Conservation (phyloP, 345 rosid genomes). For the Citrus medica region DNA sequence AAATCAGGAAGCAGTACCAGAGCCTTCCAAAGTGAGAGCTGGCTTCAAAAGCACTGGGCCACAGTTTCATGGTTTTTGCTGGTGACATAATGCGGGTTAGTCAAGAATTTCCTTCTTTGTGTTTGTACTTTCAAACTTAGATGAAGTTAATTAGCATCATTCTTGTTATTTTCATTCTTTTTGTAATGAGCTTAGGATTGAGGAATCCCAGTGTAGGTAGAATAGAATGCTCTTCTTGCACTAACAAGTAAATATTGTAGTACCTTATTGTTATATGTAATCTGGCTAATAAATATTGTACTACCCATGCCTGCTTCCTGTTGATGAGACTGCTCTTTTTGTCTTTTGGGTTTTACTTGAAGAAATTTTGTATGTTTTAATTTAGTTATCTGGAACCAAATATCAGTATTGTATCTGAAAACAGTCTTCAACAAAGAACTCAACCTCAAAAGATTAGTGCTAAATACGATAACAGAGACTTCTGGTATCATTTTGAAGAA, state of each 20-base stretch:
- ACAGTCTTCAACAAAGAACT: background rate
- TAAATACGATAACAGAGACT: no score
- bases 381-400: background rate
- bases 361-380: background rate
- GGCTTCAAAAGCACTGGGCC: no score
- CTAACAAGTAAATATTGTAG: background rate
- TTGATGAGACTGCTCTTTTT: background rate
- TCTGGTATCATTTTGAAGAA: no score
- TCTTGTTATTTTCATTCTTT: background rate
- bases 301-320: background rate
- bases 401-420: background rate
- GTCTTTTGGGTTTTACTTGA: background rate
- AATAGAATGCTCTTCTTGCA: background rate
- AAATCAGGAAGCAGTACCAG: no score
- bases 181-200: background rate
- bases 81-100: no score
- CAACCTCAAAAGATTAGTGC: no score
- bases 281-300: background rate
- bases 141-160: background rate
- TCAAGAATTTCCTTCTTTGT: no score
- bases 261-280: background rate
- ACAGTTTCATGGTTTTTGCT: no score
- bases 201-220: background rate
- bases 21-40: no score
- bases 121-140: background rate